Evolutionary conservation across 495 filamentous ascomycete genomes (phyloP).

Genomic region (Neurospora sublineolata): DNA sequence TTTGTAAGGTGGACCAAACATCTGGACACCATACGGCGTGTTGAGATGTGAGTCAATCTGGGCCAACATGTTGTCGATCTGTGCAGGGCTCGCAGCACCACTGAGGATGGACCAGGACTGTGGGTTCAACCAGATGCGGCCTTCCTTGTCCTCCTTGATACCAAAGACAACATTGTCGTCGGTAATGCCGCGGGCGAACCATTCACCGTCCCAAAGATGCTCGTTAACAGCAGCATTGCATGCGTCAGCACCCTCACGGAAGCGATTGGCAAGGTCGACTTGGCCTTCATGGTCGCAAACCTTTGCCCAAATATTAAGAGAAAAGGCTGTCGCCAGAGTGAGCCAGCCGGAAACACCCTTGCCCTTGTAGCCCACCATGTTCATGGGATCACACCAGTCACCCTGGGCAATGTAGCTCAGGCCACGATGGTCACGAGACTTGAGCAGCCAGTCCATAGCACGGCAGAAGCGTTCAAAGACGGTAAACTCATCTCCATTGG

Average conservation of each 20-base stretch:
- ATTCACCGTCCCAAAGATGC: conserved; percentile 44
- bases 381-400: conserved; percentile 50
- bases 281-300: conserved; percentile 37
- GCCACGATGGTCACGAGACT: conserved; percentile 38
- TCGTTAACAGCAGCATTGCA: conserved; percentile 40
- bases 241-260: conserved; percentile 31
- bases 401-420: conserved; percentile 47
- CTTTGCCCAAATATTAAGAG: conserved; percentile 38
- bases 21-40: conserved; percentile 41
- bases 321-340: conserved; percentile 41
- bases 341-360: conserved; percentile 47
- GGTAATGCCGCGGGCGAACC: conserved; percentile 47
- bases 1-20: conserved; percentile 43
- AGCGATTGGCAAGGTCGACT: conserved; percentile 27
- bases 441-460: conserved; percentile 43
- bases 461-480: conserved; percentile 43
- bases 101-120: conserved; percentile 43
- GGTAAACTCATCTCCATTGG: conserved; percentile 33
- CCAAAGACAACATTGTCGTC: conserved; percentile 43
- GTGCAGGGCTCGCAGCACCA: conserved; percentile 33
- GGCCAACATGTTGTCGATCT: conserved; percentile 34
- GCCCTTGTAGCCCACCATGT: conserved; percentile 48
- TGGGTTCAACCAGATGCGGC: conserved; percentile 47
- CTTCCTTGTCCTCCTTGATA: conserved; percentile 36
- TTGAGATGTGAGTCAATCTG: conserved; percentile 38